A percentile compares a stretch with the other conserved stretches of the same genome.
phyloP scores from a whole-genome alignment of 805 yeast genomes.

The Candida hispaniensis region DNA sequence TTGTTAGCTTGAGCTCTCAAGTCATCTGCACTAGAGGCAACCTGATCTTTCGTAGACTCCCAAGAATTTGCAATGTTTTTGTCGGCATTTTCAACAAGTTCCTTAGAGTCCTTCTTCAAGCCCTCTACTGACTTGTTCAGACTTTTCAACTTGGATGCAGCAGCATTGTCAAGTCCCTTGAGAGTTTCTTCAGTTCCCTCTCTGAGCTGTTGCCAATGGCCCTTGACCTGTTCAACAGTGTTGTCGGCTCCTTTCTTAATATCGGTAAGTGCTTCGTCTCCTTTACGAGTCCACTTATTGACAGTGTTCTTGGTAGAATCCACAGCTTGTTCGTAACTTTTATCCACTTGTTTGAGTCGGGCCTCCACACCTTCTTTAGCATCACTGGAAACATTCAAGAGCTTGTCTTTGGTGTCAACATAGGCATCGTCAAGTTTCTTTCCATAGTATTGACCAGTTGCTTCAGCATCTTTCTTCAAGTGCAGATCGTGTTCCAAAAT shows the following conservation, averaged over 20 bases:
- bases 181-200: not conserved
- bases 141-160: too few relatives aligned
- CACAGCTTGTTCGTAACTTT: too few relatives aligned
- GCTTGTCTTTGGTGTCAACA: conserved; percentile 1
- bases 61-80: too few relatives aligned
- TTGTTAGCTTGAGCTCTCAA: conserved; percentile 9
- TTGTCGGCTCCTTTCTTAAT: conserved; percentile 9
- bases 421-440: conserved; percentile 17
- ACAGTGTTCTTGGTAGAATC: conserved; percentile 7
- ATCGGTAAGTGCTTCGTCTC: conserved; percentile 7
- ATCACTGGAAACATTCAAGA: conserved; percentile 1
- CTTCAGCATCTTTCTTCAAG: conserved; percentile 16
- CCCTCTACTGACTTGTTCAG: conserved; percentile 5
- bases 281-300: conserved; percentile 7
- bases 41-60: too few relatives aligned
- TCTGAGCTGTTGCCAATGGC: not conserved
- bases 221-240: conserved; percentile 11
- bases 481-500: conserved; percentile 20
- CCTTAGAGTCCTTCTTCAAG: conserved; percentile 3
- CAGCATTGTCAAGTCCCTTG: conserved; percentile 13
- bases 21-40: too few relatives aligned
- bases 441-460: conserved; percentile 18
- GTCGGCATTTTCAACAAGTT: too few relatives aligned
- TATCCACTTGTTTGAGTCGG: too few relatives aligned
- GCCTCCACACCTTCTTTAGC: conserved; percentile 3